A percentile compares a stretch with the other conserved stretches of the same genome.
These are phyloP conservation scores for Alternaria solani DNA, from an alignment of 2,329 filamentous ascomycete species.

Conservation along the genomic window DNA sequence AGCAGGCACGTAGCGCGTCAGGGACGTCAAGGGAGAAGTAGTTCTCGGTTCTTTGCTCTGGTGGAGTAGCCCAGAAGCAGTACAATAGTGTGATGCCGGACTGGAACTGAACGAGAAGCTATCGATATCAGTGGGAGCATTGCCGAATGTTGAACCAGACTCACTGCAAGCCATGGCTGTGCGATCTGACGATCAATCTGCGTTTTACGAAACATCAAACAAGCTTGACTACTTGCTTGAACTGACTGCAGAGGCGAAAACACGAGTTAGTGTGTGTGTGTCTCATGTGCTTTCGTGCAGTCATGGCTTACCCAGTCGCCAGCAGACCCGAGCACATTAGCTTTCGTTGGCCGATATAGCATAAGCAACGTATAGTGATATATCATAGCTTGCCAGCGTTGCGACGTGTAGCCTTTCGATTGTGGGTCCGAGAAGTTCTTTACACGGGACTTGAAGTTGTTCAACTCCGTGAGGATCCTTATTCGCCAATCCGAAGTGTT, in stretches of 20 bases:
- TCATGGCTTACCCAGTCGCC: conserved; percentile 21
- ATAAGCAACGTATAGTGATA: conserved; percentile 30
- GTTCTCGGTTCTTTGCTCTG: conserved; percentile 36
- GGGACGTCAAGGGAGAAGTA: conserved; percentile 38
- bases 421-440: conserved; percentile 27
- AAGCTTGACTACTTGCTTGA: conserved; percentile 30
- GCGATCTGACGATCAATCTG: conserved; percentile 32
- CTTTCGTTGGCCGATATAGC: conserved; percentile 27
- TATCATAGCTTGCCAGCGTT: conserved; percentile 32
- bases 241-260: conserved; percentile 11
- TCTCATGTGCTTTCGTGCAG: not conserved
- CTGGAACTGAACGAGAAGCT: conserved; percentile 41
- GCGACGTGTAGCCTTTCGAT: conserved; percentile 30
- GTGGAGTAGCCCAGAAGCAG: conserved; percentile 50
- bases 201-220: conserved; percentile 28
- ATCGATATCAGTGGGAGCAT: conserved; percentile 1
- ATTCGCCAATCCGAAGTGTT: conserved; percentile 26
- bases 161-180: conserved; percentile 32
- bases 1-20: conserved; percentile 49
- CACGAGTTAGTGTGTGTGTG: not conserved
- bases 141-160: not conserved
- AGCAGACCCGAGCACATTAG: conserved; percentile 23
- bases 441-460: conserved; percentile 25
- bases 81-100: conserved; percentile 50
- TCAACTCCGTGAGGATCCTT: conserved; percentile 24